phyloP scores from a whole-genome alignment of 495 filamentous ascomycete species.

The Penicillium silybi region DNA sequence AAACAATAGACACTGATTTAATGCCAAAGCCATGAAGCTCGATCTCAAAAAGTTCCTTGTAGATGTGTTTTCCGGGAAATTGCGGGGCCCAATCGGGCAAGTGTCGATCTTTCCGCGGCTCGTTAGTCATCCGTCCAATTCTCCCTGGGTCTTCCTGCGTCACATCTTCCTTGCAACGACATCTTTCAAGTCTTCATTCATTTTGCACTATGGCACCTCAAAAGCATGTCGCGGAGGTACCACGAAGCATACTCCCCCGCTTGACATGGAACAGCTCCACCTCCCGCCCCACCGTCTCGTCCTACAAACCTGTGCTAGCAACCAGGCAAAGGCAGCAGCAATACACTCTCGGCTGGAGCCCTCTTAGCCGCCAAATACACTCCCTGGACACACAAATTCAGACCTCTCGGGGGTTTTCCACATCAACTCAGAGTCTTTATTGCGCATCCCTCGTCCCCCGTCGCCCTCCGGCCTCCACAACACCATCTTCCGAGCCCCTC shows the following conservation, averaged over 20 bases:
- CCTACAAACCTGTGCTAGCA: slow-evolving; percentile 28
- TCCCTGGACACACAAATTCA: slow-evolving; percentile 8
- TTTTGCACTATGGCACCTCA: slow-evolving; percentile 30
- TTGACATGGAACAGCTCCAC: slow-evolving; percentile 43
- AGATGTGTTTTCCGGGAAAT: slow-evolving; percentile 11
- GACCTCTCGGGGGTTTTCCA: slow-evolving; percentile 20
- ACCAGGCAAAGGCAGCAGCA: slow-evolving; percentile 22
- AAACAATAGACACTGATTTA: slow-evolving; percentile 3
- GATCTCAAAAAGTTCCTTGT: not conserved
- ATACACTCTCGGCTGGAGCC: slow-evolving; percentile 19
- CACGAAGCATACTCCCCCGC: slow-evolving; percentile 40
- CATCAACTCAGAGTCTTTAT: slow-evolving; percentile 13
- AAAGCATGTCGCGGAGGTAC: slow-evolving; percentile 38
- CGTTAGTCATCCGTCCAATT: slow-evolving; percentile 21
- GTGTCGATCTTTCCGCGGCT: slow-evolving; percentile 20
- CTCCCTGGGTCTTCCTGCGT: slow-evolving; percentile 7
- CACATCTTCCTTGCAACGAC: not conserved
- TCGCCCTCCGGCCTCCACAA: slow-evolving; percentile 11
- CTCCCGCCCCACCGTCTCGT: slow-evolving; percentile 31
- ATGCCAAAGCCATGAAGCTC: slow-evolving; percentile 2
- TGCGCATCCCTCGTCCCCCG: slow-evolving; percentile 21
- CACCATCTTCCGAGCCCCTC: slow-evolving; percentile 14
- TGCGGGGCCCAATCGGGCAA: slow-evolving; percentile 9
- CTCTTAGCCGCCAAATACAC: slow-evolving; percentile 23
- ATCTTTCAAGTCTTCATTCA: not conserved